Evolutionary conservation across 805 yeast species (phyloP), one percentile per base, ranked within the genome.

Genomic region (Zygotorulaspora sp.): DNA sequence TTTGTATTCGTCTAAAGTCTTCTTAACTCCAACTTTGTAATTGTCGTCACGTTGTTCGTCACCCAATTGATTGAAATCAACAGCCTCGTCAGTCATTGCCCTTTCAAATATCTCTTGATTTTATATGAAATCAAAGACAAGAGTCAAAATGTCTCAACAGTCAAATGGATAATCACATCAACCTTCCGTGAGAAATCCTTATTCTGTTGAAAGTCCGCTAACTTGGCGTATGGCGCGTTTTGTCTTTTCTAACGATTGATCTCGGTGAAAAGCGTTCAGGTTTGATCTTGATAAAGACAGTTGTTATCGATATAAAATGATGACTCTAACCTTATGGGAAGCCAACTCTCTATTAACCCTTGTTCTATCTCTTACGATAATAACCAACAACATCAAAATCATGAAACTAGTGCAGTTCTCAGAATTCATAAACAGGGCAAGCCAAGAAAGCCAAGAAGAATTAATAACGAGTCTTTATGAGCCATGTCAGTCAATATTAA

Each of bases 1-100:
- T 38, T 80, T 77, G 62, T 88, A 88, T 58, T 88, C 96, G 29
- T 76, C 87, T 28, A 88, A 73, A 12, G 94, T 82, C 57, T 87
- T 87, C 67, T 88, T 75, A 13, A 66, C 72, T 4, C 66, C 46
- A 10, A 69, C 65, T 32, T 52, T 58, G 40, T 62, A 62, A 7
- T 43, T 50, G 33, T 61, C 59, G 5, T 38, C 32, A 12, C 30
- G 33, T 19, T 49, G 47, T 17, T 59, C 63, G 6, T 60, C 59
- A 15, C 57, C 61, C 26, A 58, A 52, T 15, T 50, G 51, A 16
- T 49, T 40, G 29, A 55, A 55, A 12, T 55, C 59, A 10, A 38
- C 15, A 17, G 36, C 38, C 70, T 58, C 77, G 75, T 27, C 52
- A 31, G 55, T 43, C 61, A 53, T 57, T 12, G 10, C 15, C 14